Evolutionary conservation across 2,329 filamentous ascomycete species (phyloP).

Genomic region (Hymenoscyphus fraxineus): DNA sequence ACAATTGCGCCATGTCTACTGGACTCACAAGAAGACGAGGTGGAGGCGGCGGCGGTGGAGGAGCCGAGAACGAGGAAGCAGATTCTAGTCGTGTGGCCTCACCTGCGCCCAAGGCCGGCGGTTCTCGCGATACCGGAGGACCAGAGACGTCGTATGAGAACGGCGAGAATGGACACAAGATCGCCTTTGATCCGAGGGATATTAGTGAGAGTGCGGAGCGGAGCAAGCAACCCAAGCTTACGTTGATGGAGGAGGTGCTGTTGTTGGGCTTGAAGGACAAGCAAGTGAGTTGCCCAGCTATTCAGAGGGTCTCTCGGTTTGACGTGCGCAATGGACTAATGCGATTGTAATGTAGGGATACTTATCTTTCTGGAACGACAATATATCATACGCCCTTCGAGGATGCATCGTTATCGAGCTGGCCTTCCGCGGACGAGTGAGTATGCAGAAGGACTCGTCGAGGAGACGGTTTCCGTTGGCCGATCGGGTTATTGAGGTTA

Average conservation of each 20-base stretch:
- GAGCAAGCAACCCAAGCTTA: conserved; percentile 96
- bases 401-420: conserved; percentile 98
- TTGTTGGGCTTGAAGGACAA: conserved; percentile 97
- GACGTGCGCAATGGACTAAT: conserved; percentile 16
- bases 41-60: conserved; percentile 61
- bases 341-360: conserved; percentile 64
- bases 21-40: conserved; percentile 63
- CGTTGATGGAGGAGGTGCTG: conserved; percentile 96
- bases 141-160: conserved; percentile 85
- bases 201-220: conserved; percentile 95
- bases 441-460: conserved; percentile 96
- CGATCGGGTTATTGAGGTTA: conserved; percentile 92
- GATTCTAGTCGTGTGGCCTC: conserved; percentile 64
- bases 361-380: conserved; percentile 99
- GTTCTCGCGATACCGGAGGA: conserved; percentile 50
- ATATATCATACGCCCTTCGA: conserved; percentile 95
- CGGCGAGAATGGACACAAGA: conserved; percentile 95
- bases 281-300: conserved; percentile 61
- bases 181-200: conserved; percentile 94
- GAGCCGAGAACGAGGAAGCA: conserved; percentile 59
- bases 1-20: conserved; percentile 40
- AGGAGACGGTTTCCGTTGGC: conserved; percentile 88
- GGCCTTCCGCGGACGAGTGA: conserved; percentile 90
- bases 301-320: conserved; percentile 12
- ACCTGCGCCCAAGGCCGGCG: conserved; percentile 60